phyloP scores from a whole-genome alignment of 2,329 filamentous ascomycete genomes.

The Camillea tinctor region DNA sequence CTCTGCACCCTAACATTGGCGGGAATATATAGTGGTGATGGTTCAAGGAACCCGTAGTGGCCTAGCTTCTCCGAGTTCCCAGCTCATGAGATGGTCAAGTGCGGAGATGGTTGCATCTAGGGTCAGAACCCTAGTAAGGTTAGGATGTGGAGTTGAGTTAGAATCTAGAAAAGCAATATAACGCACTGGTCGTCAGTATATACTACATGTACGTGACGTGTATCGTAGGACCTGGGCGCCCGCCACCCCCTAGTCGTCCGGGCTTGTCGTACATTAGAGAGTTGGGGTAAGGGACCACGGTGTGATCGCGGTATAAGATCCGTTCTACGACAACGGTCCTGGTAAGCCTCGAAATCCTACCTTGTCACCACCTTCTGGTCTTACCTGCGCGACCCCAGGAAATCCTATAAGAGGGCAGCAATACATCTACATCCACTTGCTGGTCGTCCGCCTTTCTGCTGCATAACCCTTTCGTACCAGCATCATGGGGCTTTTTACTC shows the following conservation, averaged over 20 bases:
- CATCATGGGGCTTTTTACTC: constrained; percentile 46
- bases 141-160: background rate
- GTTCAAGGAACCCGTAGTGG: background rate
- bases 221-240: background rate
- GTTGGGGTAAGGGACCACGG: background rate
- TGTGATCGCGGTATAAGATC: background rate
- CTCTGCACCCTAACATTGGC: background rate
- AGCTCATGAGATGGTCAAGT: background rate
- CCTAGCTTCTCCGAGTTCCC: background rate
- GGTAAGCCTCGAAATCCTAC: background rate
- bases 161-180: background rate
- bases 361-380: background rate
- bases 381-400: background rate
- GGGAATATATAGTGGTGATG: background rate
- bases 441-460: background rate
- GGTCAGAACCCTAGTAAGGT: background rate
- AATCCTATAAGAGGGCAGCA: background rate
- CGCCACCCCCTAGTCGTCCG: background rate
- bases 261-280: background rate
- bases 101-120: background rate
- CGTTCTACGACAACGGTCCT: background rate
- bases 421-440: background rate
- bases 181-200: background rate
- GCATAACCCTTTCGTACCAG: background rate
- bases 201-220: background rate